phyloP scores from a whole-genome alignment of 768 basidiomycete species.

The Paxillus involutus region DNA sequence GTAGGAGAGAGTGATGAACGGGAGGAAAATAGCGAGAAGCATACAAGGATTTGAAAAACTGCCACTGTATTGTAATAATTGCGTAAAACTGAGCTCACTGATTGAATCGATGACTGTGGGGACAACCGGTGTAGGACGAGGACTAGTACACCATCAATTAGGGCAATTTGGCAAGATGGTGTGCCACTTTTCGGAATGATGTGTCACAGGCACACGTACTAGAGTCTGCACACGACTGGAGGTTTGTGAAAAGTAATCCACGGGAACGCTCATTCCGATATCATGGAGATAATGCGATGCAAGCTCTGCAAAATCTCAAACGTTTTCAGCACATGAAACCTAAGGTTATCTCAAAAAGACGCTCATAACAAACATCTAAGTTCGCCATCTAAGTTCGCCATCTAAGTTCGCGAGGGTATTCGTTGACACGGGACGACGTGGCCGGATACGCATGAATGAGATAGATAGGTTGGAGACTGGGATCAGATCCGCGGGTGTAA shows the following conservation, averaged over 20 bases:
- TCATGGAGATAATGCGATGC: not conserved
- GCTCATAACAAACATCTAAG: not conserved
- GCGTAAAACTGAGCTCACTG: constrained; percentile 30
- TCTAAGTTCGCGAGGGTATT: not conserved
- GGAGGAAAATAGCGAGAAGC: constrained; percentile 12
- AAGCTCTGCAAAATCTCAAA: not conserved
- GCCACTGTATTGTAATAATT: constrained; percentile 30
- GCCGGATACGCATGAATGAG: constrained; percentile 8
- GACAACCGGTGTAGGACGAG: constrained; percentile 12
- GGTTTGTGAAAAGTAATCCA: not conserved
- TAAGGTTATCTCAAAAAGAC: not conserved
- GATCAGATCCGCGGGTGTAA: constrained; percentile 34
- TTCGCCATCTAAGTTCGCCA: not conserved
- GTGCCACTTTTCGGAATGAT: constrained; percentile 7
- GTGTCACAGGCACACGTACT: constrained; percentile 5
- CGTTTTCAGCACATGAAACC: not conserved
- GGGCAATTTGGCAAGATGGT: constrained; percentile 14
- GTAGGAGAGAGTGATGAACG: constrained; percentile 1
- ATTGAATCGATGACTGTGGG: constrained; percentile 2
- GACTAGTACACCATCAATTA: constrained; percentile 13
- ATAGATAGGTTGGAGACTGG: not conserved
- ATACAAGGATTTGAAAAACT: constrained; percentile 7
- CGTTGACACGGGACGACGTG: not conserved
- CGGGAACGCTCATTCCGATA: not conserved
- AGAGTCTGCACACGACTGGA: not conserved